Base-by-base conservation (phyloP, 1,139 yeast genomes). In the Protomyces arabidopsidicola region DNA sequence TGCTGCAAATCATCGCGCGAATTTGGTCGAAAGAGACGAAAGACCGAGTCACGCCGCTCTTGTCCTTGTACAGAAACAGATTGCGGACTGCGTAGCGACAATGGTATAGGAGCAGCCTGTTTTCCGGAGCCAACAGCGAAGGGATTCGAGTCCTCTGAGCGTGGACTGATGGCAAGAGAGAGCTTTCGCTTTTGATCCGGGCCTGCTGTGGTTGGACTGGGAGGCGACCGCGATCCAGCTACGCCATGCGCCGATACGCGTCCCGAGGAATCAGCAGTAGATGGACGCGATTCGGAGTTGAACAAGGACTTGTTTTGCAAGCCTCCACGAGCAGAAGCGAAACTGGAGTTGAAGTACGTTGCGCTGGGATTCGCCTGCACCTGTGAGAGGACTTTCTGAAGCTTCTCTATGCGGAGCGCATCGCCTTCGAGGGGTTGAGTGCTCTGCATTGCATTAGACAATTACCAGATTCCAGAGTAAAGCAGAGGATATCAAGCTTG, bases 351-450 rank as follows among this genome's bases (percentile, higher is more conserved):
- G 24, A 42, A 42, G 48, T n/a, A 10, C 9, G 20, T n/a, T 20
- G 48, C 51, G 39, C 56, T 27, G 18, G 53, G 62, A 20, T 58
- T 38, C 27, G 42, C 18, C 55, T 58, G 62, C 10, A 52, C 62
- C 35, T 58, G 62, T 14, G 62, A 55, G 51, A 58, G 22, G 22
- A 50, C 51, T 8, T 52, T 50, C 2, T 52, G 42, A 9, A 58
- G 56, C 24, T 58, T 55, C 45, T 58, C 56, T 31, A 58, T 58
- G 35, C 62, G 62, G 22, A 51, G 52, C 5, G 62, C 62, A 42
- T 58, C 62, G 31, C 56, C 62, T 16, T 58, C 62, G 34, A 51
- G 42, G 5, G 62, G 62, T 24, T 42, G 48, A 3, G 48, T 42
- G 48, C 48, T 42, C 22, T 42, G 48, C 48, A 42, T 42, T 16